A percentile compares a stretch with the other conserved stretches of the same genome.
Conservation (phyloP, 495 filamentous ascomycete genomes). For the Wilcoxina mikolae region DNA sequence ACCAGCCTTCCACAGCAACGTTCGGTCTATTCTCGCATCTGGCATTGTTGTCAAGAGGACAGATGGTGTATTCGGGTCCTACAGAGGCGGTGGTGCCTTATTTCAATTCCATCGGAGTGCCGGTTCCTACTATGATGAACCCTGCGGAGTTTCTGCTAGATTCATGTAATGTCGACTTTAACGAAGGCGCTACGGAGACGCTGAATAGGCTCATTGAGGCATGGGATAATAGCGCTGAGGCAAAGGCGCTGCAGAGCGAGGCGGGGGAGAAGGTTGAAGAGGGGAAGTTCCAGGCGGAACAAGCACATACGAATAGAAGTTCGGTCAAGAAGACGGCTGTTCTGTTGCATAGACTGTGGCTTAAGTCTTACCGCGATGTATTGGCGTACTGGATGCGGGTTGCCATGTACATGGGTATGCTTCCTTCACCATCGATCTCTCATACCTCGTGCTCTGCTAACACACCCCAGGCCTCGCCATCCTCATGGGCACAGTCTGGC, state of each 20-base stretch:
- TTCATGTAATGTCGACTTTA: conserved; percentile 60
- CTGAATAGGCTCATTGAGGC: conserved; percentile 30
- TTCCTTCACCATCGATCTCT: background rate
- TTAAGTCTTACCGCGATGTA: conserved; percentile 70
- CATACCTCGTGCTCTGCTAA: background rate
- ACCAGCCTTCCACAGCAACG: conserved; percentile 63
- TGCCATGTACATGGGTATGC: conserved; percentile 67
- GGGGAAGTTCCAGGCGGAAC: background rate
- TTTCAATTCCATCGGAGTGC: conserved; percentile 43
- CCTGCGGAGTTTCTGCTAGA: conserved; percentile 67
- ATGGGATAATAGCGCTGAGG: conserved; percentile 29
- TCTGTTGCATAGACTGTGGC: conserved; percentile 55
- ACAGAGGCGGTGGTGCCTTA: conserved; percentile 39
- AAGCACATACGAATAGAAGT: background rate
- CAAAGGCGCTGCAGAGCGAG: conserved; percentile 21
- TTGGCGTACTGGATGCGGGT: conserved; percentile 68
- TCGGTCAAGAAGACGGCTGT: conserved; percentile 26
- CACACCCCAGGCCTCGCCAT: conserved; percentile 51
- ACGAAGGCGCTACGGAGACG: conserved; percentile 30
- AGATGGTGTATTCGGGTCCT: conserved; percentile 53
- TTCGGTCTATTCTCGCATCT: conserved; percentile 70
- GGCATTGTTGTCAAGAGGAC: conserved; percentile 53
- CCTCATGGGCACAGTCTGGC: conserved; percentile 80
- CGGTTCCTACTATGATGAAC: conserved; percentile 52
- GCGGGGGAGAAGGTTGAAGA: background rate